Conservation (phyloP, 2,329 filamentous ascomycete species). For the Pyrenophora graminea region DNA sequence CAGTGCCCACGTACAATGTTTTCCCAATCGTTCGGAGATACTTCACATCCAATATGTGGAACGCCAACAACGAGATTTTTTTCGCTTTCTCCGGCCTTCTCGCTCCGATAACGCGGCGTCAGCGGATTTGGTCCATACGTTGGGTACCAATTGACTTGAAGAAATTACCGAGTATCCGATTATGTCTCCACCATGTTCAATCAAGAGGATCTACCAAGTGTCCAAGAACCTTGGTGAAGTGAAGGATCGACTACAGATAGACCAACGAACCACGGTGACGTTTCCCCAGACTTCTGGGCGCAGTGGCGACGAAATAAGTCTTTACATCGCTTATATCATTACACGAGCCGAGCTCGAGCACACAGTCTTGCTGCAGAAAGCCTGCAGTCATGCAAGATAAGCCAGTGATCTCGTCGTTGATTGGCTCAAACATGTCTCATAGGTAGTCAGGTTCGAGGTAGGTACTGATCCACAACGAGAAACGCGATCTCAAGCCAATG, state of each 20-base stretch:
- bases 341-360: background rate
- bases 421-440: constrained; percentile 19
- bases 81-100: constrained; percentile 9
- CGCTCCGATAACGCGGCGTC: constrained; percentile 18
- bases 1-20: background rate
- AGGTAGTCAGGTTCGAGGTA: constrained; percentile 9
- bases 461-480: constrained; percentile 10
- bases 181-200: background rate
- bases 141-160: background rate
- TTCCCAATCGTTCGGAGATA: constrained; percentile 3
- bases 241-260: background rate
- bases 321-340: background rate
- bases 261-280: constrained; percentile 12
- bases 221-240: background rate
- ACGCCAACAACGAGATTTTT: background rate
- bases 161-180: background rate
- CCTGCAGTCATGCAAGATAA: constrained; percentile 48
- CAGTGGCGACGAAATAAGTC: background rate
- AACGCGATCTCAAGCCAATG: background rate
- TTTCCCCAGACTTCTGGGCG: constrained; percentile 2
- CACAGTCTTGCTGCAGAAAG: background rate
- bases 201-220: background rate
- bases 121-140: constrained; percentile 10
- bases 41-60: background rate
- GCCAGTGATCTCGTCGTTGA: constrained; percentile 22